phyloP scores from a whole-genome alignment of 495 filamentous ascomycete genomes.

The Aspergillus campestris region DNA sequence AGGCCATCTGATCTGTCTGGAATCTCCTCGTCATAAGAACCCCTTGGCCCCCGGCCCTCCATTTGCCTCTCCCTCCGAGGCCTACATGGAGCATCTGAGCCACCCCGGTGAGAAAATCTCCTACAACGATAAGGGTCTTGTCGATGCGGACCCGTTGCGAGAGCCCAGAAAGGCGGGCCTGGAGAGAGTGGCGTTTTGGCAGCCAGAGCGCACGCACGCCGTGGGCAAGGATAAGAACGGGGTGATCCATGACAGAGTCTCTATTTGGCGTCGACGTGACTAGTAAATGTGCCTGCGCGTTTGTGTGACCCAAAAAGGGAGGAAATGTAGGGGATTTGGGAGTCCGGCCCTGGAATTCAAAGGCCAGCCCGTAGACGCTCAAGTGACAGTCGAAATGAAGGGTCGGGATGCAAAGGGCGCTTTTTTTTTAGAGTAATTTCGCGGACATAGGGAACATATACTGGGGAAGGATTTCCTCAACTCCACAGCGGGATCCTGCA shows the following conservation, averaged over 20 bases:
- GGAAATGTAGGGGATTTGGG: conserved; percentile 7
- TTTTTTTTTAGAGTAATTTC: conserved; percentile 10
- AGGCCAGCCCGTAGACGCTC: conserved; percentile 5
- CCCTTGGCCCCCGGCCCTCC: conserved; percentile 59
- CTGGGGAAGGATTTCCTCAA: conserved; percentile 4
- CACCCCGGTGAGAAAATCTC: conserved; percentile 56
- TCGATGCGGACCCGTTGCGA: conserved; percentile 37
- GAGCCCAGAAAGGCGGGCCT: conserved; percentile 38
- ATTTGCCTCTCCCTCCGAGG: conserved; percentile 49
- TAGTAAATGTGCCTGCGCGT: conserved; percentile 10
- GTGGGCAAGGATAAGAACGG: conserved; percentile 36
- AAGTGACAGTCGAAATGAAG: conserved; percentile 8
- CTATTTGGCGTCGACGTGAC: conserved; percentile 14
- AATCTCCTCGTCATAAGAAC: conserved; percentile 69
- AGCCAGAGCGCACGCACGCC: conserved; percentile 61
- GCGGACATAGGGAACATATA: conserved; percentile 9
- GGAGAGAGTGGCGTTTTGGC: conserved; percentile 52
- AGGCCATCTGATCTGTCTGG: conserved; percentile 67
- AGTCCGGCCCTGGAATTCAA: conserved; percentile 9
- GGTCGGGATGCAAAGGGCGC: conserved; percentile 7
- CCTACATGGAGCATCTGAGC: conserved; percentile 59
- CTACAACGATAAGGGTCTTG: conserved; percentile 48
- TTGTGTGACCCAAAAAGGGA: conserved; percentile 9
- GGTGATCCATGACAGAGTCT: conserved; percentile 9
- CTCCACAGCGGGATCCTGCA: conserved; percentile 7